A percentile compares a stretch with the other conserved stretches of the same genome.
phyloP scores from a whole-genome alignment of 108 stramenopile species.

The Nitzschia sp. region DNA sequence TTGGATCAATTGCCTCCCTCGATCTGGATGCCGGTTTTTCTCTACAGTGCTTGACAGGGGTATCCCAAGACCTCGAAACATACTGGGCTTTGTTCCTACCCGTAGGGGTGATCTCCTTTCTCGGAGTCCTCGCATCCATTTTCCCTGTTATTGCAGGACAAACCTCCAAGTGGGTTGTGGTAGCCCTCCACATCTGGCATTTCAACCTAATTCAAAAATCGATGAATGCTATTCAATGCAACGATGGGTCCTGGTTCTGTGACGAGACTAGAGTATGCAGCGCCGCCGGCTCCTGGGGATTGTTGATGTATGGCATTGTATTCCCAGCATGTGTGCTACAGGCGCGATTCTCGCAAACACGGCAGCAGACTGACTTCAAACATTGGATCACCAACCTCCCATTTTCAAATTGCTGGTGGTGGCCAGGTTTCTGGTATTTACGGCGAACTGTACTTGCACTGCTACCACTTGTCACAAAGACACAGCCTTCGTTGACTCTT shows the following conservation, averaged over 20 bases:
- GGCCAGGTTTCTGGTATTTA: slow-evolving; percentile 25
- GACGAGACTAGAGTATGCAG: slow-evolving; percentile 4
- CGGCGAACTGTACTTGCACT: slow-evolving; percentile 19
- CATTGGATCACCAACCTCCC: slow-evolving; percentile 1
- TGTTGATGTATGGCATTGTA: slow-evolving; percentile 22
- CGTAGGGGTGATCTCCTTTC: background rate
- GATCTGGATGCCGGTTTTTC: slow-evolving; percentile 29
- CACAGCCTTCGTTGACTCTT: slow-evolving; percentile 8
- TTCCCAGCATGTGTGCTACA: slow-evolving; percentile 22
- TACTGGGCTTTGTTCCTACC: slow-evolving; percentile 13
- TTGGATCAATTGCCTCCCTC: slow-evolving; percentile 21
- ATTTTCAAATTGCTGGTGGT: slow-evolving; percentile 23
- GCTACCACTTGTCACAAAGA: slow-evolving; percentile 4
- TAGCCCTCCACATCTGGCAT: slow-evolving; percentile 18
- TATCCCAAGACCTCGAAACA: slow-evolving; percentile 10
- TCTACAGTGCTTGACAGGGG: slow-evolving; percentile 22
- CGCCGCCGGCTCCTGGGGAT: slow-evolving; percentile 17
- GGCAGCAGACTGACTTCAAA: background rate
- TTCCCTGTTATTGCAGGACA: background rate
- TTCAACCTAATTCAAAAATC: slow-evolving; percentile 25
- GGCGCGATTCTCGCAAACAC: background rate
- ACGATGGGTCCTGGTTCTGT: slow-evolving; percentile 9
- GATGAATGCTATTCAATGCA: slow-evolving; percentile 18
- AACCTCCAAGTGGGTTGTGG: slow-evolving; percentile 3
- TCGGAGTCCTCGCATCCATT: slow-evolving; percentile 8